Percentiles rank a stretch among this genome's conserved stretches.
Conservation (phyloP, 2,329 filamentous ascomycete species). For the Botrytis tulipae region DNA sequence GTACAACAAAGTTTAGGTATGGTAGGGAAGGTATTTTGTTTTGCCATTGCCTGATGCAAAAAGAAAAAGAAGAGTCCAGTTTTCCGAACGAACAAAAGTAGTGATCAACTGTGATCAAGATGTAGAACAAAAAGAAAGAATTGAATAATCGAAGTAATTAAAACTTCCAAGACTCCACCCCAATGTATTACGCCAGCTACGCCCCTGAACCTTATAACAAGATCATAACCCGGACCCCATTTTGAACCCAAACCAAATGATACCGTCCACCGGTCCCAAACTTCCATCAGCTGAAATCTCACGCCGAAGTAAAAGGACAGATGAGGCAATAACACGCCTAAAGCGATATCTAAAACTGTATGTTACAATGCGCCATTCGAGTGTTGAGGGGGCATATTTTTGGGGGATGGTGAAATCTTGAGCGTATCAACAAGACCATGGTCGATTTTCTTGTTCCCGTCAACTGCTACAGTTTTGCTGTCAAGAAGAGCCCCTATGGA, state of each 20-base stretch:
- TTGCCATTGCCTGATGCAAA: constrained; percentile 13
- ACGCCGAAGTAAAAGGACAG: constrained; percentile 30
- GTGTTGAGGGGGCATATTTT: constrained; percentile 27
- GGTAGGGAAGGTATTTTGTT: not conserved
- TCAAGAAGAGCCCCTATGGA: constrained; percentile 36
- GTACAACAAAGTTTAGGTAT: constrained; percentile 15
- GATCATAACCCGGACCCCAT: constrained; percentile 29
- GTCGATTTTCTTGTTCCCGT: constrained; percentile 39
- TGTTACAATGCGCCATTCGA: constrained; percentile 41
- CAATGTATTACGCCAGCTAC: constrained; percentile 18
- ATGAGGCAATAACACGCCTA: constrained; percentile 26
- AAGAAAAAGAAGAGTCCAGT: not conserved
- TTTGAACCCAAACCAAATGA: constrained; percentile 30
- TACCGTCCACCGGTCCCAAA: constrained; percentile 22
- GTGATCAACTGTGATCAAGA: not conserved
- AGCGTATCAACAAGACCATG: constrained; percentile 23
- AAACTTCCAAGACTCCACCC: constrained; percentile 15
- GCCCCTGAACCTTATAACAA: constrained; percentile 12
- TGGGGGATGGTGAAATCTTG: constrained; percentile 22
- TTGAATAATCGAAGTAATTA: constrained; percentile 2
- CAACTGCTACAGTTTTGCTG: constrained; percentile 39
- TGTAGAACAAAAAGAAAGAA: constrained; percentile 4
- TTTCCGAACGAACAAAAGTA: not conserved
- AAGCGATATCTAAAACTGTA: constrained; percentile 37
- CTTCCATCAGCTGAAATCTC: constrained; percentile 27